Evolutionary conservation across 2,329 filamentous ascomycete genomes (phyloP).

Genomic region (Colletotrichum brevisporum): DNA sequence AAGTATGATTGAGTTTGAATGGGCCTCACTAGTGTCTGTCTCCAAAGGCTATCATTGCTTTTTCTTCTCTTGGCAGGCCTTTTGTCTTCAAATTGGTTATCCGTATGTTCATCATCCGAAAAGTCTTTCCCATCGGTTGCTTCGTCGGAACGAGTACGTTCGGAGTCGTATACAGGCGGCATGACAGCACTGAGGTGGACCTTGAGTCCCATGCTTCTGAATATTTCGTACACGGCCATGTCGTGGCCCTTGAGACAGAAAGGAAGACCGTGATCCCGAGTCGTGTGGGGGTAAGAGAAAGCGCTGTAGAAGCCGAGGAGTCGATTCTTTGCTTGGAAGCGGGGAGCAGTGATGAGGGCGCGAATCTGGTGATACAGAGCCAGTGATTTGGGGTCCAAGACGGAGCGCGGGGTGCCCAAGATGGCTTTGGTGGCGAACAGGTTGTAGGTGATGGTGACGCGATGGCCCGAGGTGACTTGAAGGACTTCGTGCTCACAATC

Average conservation of each 20-base stretch:
- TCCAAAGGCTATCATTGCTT: too few species aligned
- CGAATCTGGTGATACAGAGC: background rate
- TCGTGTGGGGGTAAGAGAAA: background rate
- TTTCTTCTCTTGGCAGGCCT: too few species aligned
- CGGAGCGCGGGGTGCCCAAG: background rate
- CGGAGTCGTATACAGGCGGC: too few species aligned
- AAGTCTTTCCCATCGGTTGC: too few species aligned
- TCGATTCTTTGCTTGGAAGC: background rate
- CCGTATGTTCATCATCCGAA: too few species aligned
- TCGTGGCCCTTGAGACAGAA: slow-evolving; percentile 12
- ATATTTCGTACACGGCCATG: slow-evolving; percentile 2
- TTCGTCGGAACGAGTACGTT: too few species aligned
- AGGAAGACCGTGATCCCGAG: background rate
- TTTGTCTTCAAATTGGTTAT: too few species aligned
- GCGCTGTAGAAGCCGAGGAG: background rate
- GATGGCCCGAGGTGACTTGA: slow-evolving; percentile 64
- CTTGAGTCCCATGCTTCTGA: background rate
- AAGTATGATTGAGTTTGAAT: too few species aligned
- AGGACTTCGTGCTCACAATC: slow-evolving; percentile 68
- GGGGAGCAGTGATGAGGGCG: background rate
- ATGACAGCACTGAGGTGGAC: background rate
- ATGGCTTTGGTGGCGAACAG: slow-evolving; percentile 57
- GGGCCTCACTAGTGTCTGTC: too few species aligned
- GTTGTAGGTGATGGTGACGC: slow-evolving; percentile 73
- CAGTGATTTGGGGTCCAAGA: background rate